Base-by-base conservation (phyloP, 2,329 filamentous ascomycete species). In the Phyllosticta citribraziliensis region DNA sequence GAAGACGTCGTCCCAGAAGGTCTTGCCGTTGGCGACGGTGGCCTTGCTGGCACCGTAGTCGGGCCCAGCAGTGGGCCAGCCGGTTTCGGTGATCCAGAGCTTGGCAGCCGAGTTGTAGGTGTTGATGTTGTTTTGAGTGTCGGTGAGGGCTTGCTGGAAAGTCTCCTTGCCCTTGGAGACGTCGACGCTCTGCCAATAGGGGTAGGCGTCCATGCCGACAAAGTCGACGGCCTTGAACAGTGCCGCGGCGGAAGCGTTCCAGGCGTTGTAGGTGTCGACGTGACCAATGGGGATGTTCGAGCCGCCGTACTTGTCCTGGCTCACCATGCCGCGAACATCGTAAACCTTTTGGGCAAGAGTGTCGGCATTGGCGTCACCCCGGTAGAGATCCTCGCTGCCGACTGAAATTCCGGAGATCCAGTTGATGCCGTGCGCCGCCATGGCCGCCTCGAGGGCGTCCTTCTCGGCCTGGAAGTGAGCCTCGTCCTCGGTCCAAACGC, bases 321-420 rank as follows among this genome's bases (percentile, higher is more conserved):
- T 53, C 52, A 65, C 62, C 64, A 65, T 65, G 57, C 66, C 66
- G 40, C 69, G 69, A 14, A 71, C 68, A 50, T 69, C 66, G 62
- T 72, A 68, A 64, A 74, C 71, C 55, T 65, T 60, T 54, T 62
- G 35, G 22, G 64, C 64, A n/a, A 65, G 55, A 20, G 40, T 55
- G 33, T 51, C 56, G 3, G 64, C 22, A 25, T 24, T 59, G 24
- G 62, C 63, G 22, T 65, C 64, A 52, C 58, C 67, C 10, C 89
- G 87, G 81, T 94, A 94, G 52, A 94, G 63, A 55, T 75, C 73
- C 64, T 75, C 73, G 63, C 68, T 72, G 57, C 73, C 73, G 52
- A 75, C 69, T 4, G 71, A 72, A 30, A 74, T 68, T 17, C 69
- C 73, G 51, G 73, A 65, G 19, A 74, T 68, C 57, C 73, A 67